Conservation (phyloP, 306 rosid species). For the Corylus americana region DNA sequence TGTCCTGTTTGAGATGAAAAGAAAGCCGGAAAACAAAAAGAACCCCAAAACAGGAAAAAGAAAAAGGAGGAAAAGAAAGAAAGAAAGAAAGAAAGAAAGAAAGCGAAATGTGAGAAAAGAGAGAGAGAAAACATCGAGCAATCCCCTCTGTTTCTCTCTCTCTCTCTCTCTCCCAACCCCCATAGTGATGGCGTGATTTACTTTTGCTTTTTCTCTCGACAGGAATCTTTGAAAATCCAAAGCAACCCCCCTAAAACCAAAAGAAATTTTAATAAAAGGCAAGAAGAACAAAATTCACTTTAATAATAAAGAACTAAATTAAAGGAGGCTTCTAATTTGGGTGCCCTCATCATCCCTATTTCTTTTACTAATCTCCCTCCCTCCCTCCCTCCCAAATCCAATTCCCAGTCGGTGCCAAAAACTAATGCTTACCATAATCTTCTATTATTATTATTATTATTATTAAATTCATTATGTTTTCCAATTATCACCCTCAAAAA, state of each 20-base stretch:
- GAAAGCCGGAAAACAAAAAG: constrained; percentile 68
- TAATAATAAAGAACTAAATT: background rate
- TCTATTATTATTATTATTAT: too few species aligned
- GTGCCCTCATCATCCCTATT: constrained; percentile 17
- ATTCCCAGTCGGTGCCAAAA: too few species aligned
- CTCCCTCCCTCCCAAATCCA: background rate
- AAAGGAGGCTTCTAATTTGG: constrained; percentile 14
- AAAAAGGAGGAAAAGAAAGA: constrained; percentile 45
- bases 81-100: constrained; percentile 30
- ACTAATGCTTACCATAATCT: too few species aligned
- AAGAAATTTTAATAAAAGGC: constrained; percentile 4
- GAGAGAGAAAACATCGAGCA: constrained; percentile 5
- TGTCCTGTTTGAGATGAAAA: constrained; percentile 38
- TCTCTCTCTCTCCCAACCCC: constrained; percentile 15
- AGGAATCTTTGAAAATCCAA: constrained; percentile 71
- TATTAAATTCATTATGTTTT: too few species aligned
- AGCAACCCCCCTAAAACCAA: constrained; percentile 34
- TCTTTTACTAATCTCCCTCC: constrained; percentile 3
- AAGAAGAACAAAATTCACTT: background rate
- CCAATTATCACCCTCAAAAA: too few species aligned
- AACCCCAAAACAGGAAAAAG: constrained; percentile 61
- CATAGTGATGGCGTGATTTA: constrained; percentile 56
- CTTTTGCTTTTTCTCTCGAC: constrained; percentile 57
- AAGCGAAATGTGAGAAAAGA: constrained; percentile 41
- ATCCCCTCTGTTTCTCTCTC: background rate